These are phyloP conservation scores for Sporisorium scitamineum DNA, from an alignment of 1,284 basidiomycete genomes.

Conservation along the genomic window DNA sequence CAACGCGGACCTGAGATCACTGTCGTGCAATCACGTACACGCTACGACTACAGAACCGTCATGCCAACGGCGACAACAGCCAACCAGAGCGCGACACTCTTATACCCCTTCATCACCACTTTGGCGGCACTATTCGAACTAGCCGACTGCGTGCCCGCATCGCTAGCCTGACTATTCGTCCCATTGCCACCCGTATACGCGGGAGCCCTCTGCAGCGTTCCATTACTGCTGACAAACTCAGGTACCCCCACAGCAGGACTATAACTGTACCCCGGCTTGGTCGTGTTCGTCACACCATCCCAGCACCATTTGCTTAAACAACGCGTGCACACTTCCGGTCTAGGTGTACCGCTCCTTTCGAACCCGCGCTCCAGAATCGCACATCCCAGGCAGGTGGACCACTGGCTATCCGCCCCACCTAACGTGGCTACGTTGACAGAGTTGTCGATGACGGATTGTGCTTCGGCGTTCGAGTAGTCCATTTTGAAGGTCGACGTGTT, in stretches of 20 bases:
- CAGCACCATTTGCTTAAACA: conserved; percentile 66
- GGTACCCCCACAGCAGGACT: conserved; percentile 60
- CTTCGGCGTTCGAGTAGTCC: conserved; percentile 61
- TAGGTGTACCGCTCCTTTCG: conserved; percentile 33
- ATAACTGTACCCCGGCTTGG: conserved; percentile 42
- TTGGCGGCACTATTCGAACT: not conserved
- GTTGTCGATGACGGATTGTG: conserved; percentile 64
- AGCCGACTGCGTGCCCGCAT: conserved; percentile 6
- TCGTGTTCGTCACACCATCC: conserved; percentile 62
- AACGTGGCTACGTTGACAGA: conserved; percentile 61
- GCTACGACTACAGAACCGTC: conserved; percentile 3
- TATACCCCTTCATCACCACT: not conserved
- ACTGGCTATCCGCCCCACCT: conserved; percentile 52
- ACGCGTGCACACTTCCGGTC: conserved; percentile 53
- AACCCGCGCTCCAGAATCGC: conserved; percentile 63
- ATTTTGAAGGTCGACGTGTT: conserved; percentile 68
- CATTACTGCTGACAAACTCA: conserved; percentile 54
- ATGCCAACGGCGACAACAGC: not conserved
- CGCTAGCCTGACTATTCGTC: conserved; percentile 30
- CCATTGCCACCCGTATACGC: conserved; percentile 61
- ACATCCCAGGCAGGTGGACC: conserved; percentile 63
- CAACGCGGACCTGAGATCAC: too few species aligned
- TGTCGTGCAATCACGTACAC: too few species aligned
- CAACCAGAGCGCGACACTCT: not conserved
- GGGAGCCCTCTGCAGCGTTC: conserved; percentile 38